Conservation (phyloP, 139 green algal species). For the Closterium sp. region DNA sequence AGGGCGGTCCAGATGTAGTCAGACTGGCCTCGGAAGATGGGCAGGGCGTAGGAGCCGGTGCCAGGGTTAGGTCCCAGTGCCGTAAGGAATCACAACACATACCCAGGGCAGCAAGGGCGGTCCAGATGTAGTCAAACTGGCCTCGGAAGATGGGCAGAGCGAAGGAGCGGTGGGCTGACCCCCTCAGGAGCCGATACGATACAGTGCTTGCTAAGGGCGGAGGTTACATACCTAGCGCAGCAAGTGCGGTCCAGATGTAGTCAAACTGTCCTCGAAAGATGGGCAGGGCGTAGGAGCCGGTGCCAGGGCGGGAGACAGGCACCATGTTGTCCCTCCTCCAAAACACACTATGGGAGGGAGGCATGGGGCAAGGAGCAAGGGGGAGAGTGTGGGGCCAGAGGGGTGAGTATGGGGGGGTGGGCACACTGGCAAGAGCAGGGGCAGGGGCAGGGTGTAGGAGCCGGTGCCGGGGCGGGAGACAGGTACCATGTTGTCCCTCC, state of each 20-base stretch:
- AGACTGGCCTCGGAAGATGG: background rate
- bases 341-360: background rate
- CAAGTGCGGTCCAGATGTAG: background rate
- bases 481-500: background rate
- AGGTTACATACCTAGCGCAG: background rate
- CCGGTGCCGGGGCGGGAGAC: background rate
- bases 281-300: background rate
- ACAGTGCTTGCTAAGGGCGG: too few species aligned
- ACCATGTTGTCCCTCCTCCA: constrained; percentile 3
- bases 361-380: too few species aligned
- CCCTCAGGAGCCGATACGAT: too few species aligned
- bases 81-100: too few species aligned
- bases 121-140: too few species aligned
- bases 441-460: background rate
- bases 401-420: too few species aligned
- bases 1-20: background rate
- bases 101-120: too few species aligned
- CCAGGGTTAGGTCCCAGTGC: too few species aligned
- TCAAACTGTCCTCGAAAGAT: background rate
- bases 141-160: too few species aligned
- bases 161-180: too few species aligned
- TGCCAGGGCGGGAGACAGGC: background rate
- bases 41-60: background rate
- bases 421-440: too few species aligned
- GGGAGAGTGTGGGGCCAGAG: too few species aligned